Evolutionary conservation across 441 rosid species (phyloP).

Genomic region (Jatropha podagrica): DNA sequence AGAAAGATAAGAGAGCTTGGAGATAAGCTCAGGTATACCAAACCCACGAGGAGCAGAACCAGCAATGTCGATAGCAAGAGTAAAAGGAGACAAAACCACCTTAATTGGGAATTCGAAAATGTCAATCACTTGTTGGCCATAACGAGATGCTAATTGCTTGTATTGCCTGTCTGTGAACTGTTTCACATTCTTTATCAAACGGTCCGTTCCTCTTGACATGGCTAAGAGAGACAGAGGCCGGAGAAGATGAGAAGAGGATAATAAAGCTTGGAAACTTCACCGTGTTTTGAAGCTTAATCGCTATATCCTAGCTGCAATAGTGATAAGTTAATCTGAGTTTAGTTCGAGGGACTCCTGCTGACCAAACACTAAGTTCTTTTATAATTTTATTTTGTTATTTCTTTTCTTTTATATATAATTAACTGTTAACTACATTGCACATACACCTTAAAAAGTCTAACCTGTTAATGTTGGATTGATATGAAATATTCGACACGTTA

Average conservation of each 20-base stretch:
- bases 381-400: background rate
- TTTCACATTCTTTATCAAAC: slow-evolving; percentile 50
- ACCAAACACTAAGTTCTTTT: background rate
- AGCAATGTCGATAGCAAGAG: slow-evolving; percentile 81
- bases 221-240: background rate
- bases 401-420: too few relatives aligned
- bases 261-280: background rate
- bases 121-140: slow-evolving; percentile 68
- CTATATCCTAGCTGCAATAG: background rate
- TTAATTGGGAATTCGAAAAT: slow-evolving; percentile 71
- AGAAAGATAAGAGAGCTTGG: slow-evolving; percentile 67
- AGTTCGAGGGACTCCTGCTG: background rate
- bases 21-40: slow-evolving; percentile 76
- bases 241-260: background rate
- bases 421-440: too few relatives aligned
- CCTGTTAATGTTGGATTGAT: too few relatives aligned
- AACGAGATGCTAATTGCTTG: slow-evolving; percentile 49
- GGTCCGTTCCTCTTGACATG: slow-evolving; percentile 61
- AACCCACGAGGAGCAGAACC: slow-evolving; percentile 94
- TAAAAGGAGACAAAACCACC: slow-evolving; percentile 74
- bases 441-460: too few relatives aligned
- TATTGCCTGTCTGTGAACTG: slow-evolving; percentile 56
- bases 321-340: background rate
- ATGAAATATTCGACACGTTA: too few relatives aligned
- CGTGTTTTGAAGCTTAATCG: background rate